Base-by-base conservation (phyloP, 495 filamentous ascomycete genomes). In the Aspergillus baeticus region DNA sequence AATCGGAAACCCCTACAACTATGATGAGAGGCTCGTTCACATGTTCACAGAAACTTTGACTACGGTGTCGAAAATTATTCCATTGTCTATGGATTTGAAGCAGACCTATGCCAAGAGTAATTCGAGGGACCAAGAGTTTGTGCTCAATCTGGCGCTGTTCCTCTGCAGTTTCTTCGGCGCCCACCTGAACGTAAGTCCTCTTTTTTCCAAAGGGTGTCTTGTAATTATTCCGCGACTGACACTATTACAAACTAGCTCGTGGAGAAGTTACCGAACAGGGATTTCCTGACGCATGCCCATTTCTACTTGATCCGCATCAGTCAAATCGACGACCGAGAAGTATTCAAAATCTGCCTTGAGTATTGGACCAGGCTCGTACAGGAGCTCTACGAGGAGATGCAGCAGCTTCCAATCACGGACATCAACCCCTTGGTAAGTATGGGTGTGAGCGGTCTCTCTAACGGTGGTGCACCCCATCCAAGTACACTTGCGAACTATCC, bases 321-420 rank as follows among this genome's bases (percentile, higher is more conserved):
- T 31, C 95, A 98, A 69, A 98, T 99, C 57, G 94, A 99, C 54
- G 94, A 99, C 63, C 85, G 94, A 47, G 94, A 99, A 67, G 94
- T 99, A 55, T 99, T 99, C 82, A 99, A 99, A 79, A 98, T 98
- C 62, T 96, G 91, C 65, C 77, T 99, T 45, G 94, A 99, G 63
- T 99, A 99, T 73, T 99, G 94, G 94, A 95, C 95, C 18, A 96
- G 96, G 64, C 80, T 98, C 13, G 95, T 98, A n/a, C 91, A 95
- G 62, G 95, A 98, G 69, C 81, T 99, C 5, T 99, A 96, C 63
- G 95, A 99, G 69, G 95, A 98, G 76, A 97, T 98, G 92, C 95
- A 98, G 68, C 79, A 87, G 23, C 81, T 97, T 5, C 95, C 94
- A 1, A 87, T 97, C 44, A 90, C 87, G 13, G 95, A 99, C 57